Conservation (phyloP, 345 rosid species). For the Triadica sebifera region DNA sequence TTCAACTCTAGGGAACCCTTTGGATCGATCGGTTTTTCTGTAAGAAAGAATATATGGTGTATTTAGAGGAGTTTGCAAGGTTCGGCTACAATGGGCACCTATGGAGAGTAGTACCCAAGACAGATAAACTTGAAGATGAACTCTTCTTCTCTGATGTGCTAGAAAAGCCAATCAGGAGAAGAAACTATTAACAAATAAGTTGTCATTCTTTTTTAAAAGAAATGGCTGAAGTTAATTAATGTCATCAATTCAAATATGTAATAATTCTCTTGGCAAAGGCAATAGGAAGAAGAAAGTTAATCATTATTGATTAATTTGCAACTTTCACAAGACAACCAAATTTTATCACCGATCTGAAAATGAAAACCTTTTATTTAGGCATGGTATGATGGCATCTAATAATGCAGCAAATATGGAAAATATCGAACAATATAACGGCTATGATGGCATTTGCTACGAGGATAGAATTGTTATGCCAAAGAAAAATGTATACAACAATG, state of each 20-base stretch:
- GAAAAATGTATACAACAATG: neutral
- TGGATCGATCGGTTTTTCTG: slow-evolving; percentile 62
- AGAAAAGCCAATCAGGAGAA: slow-evolving; percentile 47
- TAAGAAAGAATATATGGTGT: slow-evolving; percentile 40
- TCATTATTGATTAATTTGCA: neutral
- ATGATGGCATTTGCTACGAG: neutral
- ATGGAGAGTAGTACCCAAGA: slow-evolving; percentile 50
- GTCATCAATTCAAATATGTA: neutral
- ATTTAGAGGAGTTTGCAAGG: slow-evolving; percentile 42
- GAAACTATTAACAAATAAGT: neutral
- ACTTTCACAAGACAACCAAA: neutral
- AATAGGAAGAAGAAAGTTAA: neutral
- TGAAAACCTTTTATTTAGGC: neutral
- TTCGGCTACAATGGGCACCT: slow-evolving; percentile 42
- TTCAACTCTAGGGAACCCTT: slow-evolving; percentile 46
- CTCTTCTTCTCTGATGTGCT: slow-evolving; percentile 54
- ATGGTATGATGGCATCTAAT: neutral
- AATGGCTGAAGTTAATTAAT: neutral
- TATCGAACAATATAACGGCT: neutral
- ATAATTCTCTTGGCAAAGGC: neutral
- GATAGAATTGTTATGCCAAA: slow-evolving; percentile 9
- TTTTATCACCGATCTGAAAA: neutral
- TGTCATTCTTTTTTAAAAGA: neutral
- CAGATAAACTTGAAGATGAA: slow-evolving; percentile 43
- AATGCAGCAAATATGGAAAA: neutral